Evolutionary conservation across 495 filamentous ascomycete species (phyloP).

Genomic region (Penicillium coffeae): DNA sequence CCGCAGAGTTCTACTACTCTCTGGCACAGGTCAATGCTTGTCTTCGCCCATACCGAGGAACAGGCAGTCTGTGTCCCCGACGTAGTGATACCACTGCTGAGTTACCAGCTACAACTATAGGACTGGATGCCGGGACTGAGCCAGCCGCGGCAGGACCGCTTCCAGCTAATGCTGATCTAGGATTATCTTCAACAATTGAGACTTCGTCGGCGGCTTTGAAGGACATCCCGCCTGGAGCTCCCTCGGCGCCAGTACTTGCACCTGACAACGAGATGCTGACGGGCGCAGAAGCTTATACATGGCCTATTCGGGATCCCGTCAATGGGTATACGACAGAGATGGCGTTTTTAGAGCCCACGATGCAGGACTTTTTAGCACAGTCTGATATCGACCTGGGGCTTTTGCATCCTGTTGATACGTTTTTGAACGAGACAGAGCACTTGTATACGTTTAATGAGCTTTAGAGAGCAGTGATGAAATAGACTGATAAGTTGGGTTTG

Average conservation of each 20-base stretch:
- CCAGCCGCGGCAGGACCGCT: neutral
- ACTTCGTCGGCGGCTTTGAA: neutral
- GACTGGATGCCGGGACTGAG: neutral
- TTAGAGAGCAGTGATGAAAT: too few species aligned
- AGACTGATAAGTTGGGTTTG: too few species aligned
- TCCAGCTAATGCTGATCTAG: too few species aligned
- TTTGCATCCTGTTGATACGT: conserved; percentile 40
- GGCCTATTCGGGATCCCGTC: conserved; percentile 11
- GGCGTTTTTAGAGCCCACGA: conserved; percentile 44
- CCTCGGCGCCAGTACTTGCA: conserved; percentile 1
- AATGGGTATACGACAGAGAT: conserved; percentile 41
- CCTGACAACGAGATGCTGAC: conserved; percentile 3
- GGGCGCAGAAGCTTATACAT: conserved; percentile 10
- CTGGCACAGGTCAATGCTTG: conserved; percentile 35
- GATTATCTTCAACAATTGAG: neutral
- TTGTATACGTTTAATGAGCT: conserved; percentile 37
- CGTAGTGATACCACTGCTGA: neutral
- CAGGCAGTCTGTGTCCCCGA: conserved; percentile 2
- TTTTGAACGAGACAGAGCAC: conserved; percentile 37
- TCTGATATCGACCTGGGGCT: conserved; percentile 40
- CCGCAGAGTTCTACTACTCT: conserved; percentile 38
- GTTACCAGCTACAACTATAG: neutral
- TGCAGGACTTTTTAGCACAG: conserved; percentile 45
- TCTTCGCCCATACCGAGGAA: conserved; percentile 23
- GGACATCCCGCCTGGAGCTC: neutral